phyloP scores from a whole-genome alignment of 192 early-diverging fungal genomes.

The Glomus cerebriforme region DNA sequence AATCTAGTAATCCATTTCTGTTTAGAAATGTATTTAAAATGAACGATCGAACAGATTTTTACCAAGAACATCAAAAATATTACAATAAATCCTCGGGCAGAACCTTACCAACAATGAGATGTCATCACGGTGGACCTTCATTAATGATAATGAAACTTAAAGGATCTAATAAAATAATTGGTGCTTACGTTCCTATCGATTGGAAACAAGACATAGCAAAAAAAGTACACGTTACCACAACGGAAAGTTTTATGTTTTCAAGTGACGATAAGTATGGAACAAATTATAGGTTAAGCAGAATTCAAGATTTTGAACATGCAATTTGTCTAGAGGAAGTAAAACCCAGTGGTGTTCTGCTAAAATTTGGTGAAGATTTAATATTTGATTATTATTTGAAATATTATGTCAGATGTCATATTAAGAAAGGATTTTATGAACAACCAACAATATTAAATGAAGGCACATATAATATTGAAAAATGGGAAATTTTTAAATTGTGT shows the following conservation, averaged over 20 bases:
- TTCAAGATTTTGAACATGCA: not conserved
- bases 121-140: constrained; percentile 3
- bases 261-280: constrained; percentile 11
- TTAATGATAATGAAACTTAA: constrained; percentile 25
- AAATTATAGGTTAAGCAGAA: constrained; percentile 5
- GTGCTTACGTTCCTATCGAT: constrained; percentile 7
- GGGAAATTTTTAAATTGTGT: not conserved
- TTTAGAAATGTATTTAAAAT: not conserved
- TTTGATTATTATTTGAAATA: not conserved
- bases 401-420: not conserved
- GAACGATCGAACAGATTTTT: not conserved
- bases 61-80: not conserved
- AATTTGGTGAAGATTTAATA: not conserved
- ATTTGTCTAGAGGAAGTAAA: not conserved
- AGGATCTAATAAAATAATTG: constrained; percentile 6
- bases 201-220: not conserved
- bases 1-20: not conserved
- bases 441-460: not conserved
- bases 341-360: constrained; percentile 2
- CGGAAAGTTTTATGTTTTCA: constrained; percentile 15
- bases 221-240: not conserved
- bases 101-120: constrained; percentile 17
- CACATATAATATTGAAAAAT: not conserved
- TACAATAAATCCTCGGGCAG: not conserved
- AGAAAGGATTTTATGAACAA: not conserved